Percentiles rank a stretch among this genome's conserved stretches.
Evolutionary conservation across 805 yeast species (phyloP).

Genomic region (Starmerella cellae): DNA sequence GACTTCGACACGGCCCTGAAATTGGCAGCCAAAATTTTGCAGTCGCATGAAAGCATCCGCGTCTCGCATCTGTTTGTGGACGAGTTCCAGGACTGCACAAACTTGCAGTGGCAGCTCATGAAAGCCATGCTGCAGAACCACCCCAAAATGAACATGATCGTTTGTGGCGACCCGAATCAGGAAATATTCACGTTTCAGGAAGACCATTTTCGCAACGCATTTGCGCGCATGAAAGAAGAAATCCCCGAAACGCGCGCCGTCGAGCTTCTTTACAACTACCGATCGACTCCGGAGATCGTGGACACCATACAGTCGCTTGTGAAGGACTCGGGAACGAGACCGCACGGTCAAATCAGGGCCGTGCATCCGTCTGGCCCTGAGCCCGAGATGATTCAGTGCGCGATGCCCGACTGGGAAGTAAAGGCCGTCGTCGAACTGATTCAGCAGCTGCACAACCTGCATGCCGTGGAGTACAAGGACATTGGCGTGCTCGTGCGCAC

Average conservation of each 20-base stretch:
- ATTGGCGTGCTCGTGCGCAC: slow-evolving; percentile 13
- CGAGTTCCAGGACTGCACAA: slow-evolving; percentile 71
- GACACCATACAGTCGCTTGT: neutral
- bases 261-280: slow-evolving; percentile 11
- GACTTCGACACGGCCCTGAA: slow-evolving; percentile 79
- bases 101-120: slow-evolving; percentile 14
- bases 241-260: slow-evolving; percentile 4
- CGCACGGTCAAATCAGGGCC: neutral
- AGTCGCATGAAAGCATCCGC: slow-evolving; percentile 18
- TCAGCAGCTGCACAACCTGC: neutral
- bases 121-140: neutral
- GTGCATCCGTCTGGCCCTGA: slow-evolving; percentile 3
- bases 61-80: slow-evolving; percentile 69
- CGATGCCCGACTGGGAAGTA: neutral
- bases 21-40: slow-evolving; percentile 30
- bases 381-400: slow-evolving; percentile 5
- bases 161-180: slow-evolving; percentile 20
- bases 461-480: neutral
- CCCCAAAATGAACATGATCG: slow-evolving; percentile 5
- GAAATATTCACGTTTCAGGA: slow-evolving; percentile 15
- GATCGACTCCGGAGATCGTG: slow-evolving; percentile 14
- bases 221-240: slow-evolving; percentile 8
- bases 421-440: neutral
- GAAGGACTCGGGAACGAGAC: neutral
- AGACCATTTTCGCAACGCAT: slow-evolving; percentile 7